Percentiles rank a stretch among this genome's conserved stretches.
These are phyloP conservation scores for Cercospora nicotianae DNA, from an alignment of 2,329 filamentous ascomycete genomes.

Conservation along the genomic window DNA sequence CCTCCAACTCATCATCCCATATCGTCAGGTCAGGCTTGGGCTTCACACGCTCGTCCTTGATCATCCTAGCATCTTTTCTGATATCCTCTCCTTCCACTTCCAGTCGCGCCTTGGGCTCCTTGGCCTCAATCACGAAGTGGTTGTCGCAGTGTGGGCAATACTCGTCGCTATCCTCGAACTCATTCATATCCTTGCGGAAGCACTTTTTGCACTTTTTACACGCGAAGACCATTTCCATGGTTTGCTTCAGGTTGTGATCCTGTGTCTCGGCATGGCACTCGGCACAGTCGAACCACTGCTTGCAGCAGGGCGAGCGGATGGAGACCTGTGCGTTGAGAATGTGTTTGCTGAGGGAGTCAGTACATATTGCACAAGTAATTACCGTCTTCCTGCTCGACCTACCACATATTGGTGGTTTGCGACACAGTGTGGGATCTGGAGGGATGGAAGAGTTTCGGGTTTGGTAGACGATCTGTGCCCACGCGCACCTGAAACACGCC, in stretches of 20 bases:
- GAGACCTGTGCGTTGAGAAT: constrained; percentile 96
- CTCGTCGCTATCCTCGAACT: constrained; percentile 96
- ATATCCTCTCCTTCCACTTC: constrained; percentile 90
- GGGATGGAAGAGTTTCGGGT: constrained; percentile 3
- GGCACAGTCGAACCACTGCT: constrained; percentile 98
- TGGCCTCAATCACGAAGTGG: constrained; percentile 90
- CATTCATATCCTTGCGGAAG: constrained; percentile 88
- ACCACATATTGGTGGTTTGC: constrained; percentile 12
- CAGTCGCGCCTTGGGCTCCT: constrained; percentile 77
- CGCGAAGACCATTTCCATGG: constrained; percentile 82
- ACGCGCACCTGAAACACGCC: constrained; percentile 10
- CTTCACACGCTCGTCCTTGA: constrained; percentile 82
- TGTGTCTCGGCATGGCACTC: constrained; percentile 88
- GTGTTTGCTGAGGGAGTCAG: constrained; percentile 72
- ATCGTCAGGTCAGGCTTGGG: constrained; percentile 32
- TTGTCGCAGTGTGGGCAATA: constrained; percentile 99
- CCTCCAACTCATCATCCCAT: constrained; percentile 40
- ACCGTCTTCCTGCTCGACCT: not conserved
- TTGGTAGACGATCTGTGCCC: not conserved
- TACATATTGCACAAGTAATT: not conserved
- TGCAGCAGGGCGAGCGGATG: constrained; percentile 92
- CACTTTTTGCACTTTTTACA: constrained; percentile 99
- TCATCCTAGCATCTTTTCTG: constrained; percentile 79
- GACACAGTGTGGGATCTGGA: not conserved
- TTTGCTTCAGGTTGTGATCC: constrained; percentile 70